A percentile compares a stretch with the other conserved stretches of the same genome.
Conservation (phyloP, 1,284 basidiomycete genomes). For the Irpex rosettiformis region DNA sequence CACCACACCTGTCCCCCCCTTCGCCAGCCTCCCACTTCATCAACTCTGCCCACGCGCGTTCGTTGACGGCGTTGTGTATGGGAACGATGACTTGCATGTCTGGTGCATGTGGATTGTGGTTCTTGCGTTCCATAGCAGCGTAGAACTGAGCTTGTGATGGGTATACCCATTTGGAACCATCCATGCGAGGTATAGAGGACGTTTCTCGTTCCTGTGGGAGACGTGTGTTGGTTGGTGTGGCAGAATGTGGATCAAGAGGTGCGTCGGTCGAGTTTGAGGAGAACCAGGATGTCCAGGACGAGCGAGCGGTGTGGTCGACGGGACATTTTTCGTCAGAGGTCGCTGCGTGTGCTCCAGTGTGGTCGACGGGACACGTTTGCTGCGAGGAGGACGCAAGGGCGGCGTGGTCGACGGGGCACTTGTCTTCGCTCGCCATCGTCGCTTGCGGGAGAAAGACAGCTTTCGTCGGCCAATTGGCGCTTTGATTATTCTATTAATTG, state of each 20-base stretch:
- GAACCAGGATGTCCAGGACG: constrained; percentile 52
- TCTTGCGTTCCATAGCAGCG: constrained; percentile 91
- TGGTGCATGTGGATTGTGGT: constrained; percentile 75
- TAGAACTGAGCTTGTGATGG: constrained; percentile 99
- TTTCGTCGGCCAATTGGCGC: background rate
- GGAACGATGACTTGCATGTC: constrained; percentile 98
- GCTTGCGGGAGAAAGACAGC: background rate
- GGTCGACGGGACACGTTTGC: constrained; percentile 56
- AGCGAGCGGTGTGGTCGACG: constrained; percentile 42
- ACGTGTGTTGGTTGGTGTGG: constrained; percentile 21
- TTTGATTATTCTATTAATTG: constrained; percentile 3
- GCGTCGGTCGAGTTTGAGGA: constrained; percentile 26
- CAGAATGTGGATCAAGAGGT: constrained; percentile 22
- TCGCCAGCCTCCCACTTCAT: constrained; percentile 85
- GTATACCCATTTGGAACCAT: constrained; percentile 88
- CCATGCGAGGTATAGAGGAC: constrained; percentile 83
- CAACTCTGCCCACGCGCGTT: constrained; percentile 91
- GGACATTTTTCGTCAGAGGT: constrained; percentile 36
- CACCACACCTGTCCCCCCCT: constrained; percentile 81
- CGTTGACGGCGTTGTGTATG: constrained; percentile 99
- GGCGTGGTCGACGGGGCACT: constrained; percentile 60
- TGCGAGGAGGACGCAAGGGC: constrained; percentile 18
- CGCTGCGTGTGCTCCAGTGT: too few relatives aligned
- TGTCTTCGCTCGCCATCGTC: constrained; percentile 34
- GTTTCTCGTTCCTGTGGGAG: constrained; percentile 72